phyloP scores from a whole-genome alignment of 495 filamentous ascomycete genomes.

The Evansstolkia leycettana region DNA sequence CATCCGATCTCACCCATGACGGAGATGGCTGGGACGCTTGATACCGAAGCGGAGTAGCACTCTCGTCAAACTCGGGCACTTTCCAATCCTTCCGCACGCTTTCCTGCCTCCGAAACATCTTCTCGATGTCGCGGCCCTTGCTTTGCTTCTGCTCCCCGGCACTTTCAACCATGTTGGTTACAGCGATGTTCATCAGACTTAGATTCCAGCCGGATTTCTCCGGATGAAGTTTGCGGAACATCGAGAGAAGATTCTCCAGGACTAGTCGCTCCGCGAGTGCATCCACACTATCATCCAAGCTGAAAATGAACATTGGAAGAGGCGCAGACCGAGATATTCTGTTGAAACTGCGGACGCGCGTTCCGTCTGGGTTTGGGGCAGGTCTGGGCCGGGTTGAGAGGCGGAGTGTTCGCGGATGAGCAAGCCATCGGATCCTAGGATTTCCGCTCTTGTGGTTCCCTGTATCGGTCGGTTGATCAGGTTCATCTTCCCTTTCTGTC shows the following conservation, averaged over 20 bases:
- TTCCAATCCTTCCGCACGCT: constrained; percentile 51
- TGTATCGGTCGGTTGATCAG: constrained; percentile 5
- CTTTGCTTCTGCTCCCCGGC: constrained; percentile 37
- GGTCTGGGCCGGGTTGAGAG: constrained; percentile 62
- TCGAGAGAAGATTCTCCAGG: constrained; percentile 45
- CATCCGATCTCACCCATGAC: too few relatives aligned
- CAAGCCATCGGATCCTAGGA: constrained; percentile 41
- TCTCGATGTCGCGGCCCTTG: constrained; percentile 46
- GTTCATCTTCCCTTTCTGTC: constrained; percentile 34
- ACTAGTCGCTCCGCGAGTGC: constrained; percentile 56
- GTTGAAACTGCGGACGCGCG: constrained; percentile 34
- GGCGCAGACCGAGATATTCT: constrained; percentile 58
- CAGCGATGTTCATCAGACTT: constrained; percentile 73
- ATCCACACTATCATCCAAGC: constrained; percentile 42
- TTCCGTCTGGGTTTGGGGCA: constrained; percentile 39
- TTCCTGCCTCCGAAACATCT: constrained; percentile 60
- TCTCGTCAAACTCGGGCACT: constrained; percentile 7
- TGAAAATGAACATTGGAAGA: constrained; percentile 58
- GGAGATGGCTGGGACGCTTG: too few relatives aligned
- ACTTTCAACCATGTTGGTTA: constrained; percentile 67
- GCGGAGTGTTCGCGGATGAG: constrained; percentile 58
- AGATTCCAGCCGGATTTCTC: constrained; percentile 63
- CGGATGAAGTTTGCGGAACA: constrained; percentile 66
- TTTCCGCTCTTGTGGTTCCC: constrained; percentile 3
- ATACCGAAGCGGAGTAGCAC: too few relatives aligned